Conservation (phyloP, 169 alveolate species). For the Eimeria praecox region DNA sequence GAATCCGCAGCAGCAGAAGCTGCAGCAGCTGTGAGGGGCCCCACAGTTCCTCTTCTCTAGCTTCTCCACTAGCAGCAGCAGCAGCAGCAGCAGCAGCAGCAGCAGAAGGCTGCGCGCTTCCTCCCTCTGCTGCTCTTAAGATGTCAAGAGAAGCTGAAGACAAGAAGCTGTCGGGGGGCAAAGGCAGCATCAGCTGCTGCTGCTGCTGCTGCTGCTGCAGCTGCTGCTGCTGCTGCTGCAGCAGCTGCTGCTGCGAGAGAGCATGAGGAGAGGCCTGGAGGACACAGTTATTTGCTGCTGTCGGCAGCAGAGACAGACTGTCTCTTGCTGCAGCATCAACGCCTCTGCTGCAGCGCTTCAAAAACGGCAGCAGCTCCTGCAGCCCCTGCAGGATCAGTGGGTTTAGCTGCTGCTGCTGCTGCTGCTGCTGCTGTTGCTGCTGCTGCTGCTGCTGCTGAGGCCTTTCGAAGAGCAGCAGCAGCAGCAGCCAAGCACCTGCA, state of each 20-base stretch:
- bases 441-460: constrained; percentile 33
- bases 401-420: constrained; percentile 18
- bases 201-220: not conserved
- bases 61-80: not conserved
- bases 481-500: constrained; percentile 17
- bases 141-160: not conserved
- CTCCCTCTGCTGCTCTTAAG: not conserved
- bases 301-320: not conserved
- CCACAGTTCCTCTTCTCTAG: not conserved
- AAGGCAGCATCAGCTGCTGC: not conserved
- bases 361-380: not conserved
- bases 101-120: not conserved
- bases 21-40: not conserved
- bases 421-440: constrained; percentile 19
- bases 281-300: not conserved
- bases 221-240: not conserved
- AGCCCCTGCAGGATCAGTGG: not conserved
- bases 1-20: not conserved
- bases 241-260: not conserved
- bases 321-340: not conserved
- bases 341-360: constrained; percentile 6
- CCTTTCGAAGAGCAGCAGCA: constrained; percentile 2
- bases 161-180: not conserved
- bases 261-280: not conserved
- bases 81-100: not conserved